phyloP scores from a whole-genome alignment of 306 rosid species.

The Rosa persica region DNA sequence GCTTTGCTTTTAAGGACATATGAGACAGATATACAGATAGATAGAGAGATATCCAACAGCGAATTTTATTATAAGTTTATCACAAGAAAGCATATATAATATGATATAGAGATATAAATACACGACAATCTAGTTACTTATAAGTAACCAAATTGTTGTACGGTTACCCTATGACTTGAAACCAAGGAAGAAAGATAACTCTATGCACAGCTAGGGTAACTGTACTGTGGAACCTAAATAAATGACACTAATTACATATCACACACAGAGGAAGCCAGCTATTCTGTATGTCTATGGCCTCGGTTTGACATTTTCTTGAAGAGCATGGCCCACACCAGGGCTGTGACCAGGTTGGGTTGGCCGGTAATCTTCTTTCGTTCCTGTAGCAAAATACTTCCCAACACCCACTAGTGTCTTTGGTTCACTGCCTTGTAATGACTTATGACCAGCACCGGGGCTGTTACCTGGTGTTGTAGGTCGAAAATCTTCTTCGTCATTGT shows the following conservation, averaged over 20 bases:
- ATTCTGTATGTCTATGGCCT: neutral
- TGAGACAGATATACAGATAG: neutral
- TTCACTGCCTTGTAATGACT: neutral
- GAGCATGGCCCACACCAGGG: slow-evolving; percentile 63
- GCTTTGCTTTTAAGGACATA: neutral
- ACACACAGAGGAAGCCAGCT: neutral
- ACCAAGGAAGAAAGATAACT: neutral
- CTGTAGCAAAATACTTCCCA: neutral
- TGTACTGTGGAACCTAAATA: neutral
- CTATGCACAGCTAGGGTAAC: neutral
- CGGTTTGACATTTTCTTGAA: slow-evolving; percentile 28
- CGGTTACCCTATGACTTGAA: neutral
- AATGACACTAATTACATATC: neutral
- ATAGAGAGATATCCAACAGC: neutral
- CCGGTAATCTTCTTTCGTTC: slow-evolving; percentile 26
- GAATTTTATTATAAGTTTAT: neutral
- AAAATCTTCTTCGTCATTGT: slow-evolving; percentile 20
- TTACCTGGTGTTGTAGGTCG: slow-evolving; percentile 59
- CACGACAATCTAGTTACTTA: neutral
- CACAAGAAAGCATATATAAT: neutral
- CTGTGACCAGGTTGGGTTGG: slow-evolving; percentile 52
- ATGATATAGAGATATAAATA: neutral
- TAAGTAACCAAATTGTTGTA: neutral
- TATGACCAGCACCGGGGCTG: slow-evolving; percentile 28
- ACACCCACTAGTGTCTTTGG: neutral